A percentile compares a stretch with the other conserved stretches of the same genome.
Evolutionary conservation across 2,329 filamentous ascomycete genomes (phyloP).

Genomic region (Ophiostoma triangulosporum): DNA sequence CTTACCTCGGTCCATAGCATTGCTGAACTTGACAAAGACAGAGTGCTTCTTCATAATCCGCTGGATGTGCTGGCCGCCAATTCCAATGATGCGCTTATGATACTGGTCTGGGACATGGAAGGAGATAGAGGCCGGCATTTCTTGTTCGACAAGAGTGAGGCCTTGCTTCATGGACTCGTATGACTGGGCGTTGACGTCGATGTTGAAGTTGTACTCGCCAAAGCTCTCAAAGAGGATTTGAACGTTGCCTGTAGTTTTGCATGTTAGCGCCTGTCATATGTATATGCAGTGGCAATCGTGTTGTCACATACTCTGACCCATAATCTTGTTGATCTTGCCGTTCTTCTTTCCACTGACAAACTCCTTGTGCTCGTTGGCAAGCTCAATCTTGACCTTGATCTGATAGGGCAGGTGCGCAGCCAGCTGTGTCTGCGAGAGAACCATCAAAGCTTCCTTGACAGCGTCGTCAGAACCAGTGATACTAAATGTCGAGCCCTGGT

Average conservation of each 20-base stretch:
- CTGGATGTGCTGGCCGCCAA: constrained; percentile 96
- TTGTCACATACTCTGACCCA: constrained; percentile 64
- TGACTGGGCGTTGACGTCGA: constrained; percentile 83
- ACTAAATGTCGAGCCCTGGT: constrained; percentile 86
- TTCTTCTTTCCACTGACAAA: constrained; percentile 99
- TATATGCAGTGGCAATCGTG: not conserved
- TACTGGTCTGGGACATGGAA: constrained; percentile 99
- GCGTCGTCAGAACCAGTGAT: constrained; percentile 93
- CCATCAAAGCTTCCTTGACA: constrained; percentile 87
- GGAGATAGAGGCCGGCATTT: constrained; percentile 98
- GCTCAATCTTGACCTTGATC: constrained; percentile 94
- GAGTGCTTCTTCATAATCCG: constrained; percentile 99
- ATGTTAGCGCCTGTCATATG: not conserved
- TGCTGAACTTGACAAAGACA: constrained; percentile 98
- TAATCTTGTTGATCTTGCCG: constrained; percentile 99
- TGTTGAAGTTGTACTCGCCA: constrained; percentile 99
- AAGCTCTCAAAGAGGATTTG: constrained; percentile 99
- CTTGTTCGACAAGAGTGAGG: constrained; percentile 84
- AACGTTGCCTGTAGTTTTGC: constrained; percentile 47
- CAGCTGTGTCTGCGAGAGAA: constrained; percentile 84
- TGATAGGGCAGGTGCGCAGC: constrained; percentile 79
- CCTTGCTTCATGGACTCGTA: constrained; percentile 94
- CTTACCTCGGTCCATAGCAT: constrained; percentile 83
- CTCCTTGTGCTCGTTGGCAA: constrained; percentile 98
- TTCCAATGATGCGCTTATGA: constrained; percentile 97